Percentiles rank a stretch among this genome's conserved stretches.
phyloP scores from a whole-genome alignment of 257 asterid genomes.

The Nicotiana tomentosiformis region DNA sequence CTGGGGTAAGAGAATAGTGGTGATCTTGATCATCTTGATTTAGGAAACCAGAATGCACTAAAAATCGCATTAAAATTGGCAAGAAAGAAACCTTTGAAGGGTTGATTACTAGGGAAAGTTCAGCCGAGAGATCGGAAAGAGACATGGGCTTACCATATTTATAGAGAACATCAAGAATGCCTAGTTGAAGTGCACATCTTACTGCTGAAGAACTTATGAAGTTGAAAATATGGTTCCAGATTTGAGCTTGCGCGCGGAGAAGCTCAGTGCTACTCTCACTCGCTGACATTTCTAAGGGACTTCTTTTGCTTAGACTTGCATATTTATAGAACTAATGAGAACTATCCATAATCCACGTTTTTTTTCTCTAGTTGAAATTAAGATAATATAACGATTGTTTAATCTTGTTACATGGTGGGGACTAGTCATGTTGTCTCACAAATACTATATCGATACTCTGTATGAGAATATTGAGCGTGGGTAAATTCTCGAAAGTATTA shows the following conservation, averaged over 20 bases:
- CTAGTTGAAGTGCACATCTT: constrained; percentile 14
- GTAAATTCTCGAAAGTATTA: background rate
- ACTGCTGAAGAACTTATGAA: constrained; percentile 9
- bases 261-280: background rate
- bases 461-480: no score
- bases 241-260: constrained; percentile 17
- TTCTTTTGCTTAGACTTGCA: no score
- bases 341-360: no score
- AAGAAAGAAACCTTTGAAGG: background rate
- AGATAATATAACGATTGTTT: no score
- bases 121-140: background rate
- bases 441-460: no score
- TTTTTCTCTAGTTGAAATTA: no score
- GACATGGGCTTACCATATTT: constrained; percentile 17
- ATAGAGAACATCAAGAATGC: constrained; percentile 8
- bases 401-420: no score
- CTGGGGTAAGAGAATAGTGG: constrained; percentile 10
- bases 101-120: background rate
- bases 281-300: background rate
- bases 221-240: constrained; percentile 16
- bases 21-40: constrained; percentile 7
- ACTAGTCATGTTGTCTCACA: no score
- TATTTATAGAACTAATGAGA: no score
- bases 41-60: constrained; percentile 2
- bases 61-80: constrained; percentile 3